These are phyloP conservation scores for Colletotrichum simmondsii DNA, from an alignment of 2,329 filamentous ascomycete species.

Conservation along the genomic window DNA sequence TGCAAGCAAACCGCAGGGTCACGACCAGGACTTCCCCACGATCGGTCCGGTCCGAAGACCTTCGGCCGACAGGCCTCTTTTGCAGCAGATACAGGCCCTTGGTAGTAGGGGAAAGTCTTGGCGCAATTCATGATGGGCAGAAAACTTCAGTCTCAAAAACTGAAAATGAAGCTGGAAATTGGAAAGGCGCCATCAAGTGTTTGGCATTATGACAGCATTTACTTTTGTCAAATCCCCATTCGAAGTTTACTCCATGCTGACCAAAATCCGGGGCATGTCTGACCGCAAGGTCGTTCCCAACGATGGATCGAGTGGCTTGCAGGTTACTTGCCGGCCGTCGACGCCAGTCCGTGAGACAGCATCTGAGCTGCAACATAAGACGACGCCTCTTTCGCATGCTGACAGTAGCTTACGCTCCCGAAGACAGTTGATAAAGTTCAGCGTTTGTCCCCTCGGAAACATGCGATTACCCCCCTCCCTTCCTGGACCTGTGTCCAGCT, in stretches of 20 bases:
- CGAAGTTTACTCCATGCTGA: background rate
- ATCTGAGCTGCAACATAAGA: background rate
- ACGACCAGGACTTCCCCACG: slow-evolving; percentile 15
- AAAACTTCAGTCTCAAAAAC: background rate
- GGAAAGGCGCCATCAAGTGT: background rate
- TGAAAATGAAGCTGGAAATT: background rate
- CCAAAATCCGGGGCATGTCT: background rate
- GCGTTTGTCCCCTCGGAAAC: background rate
- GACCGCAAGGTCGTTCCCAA: background rate
- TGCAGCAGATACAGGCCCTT: background rate
- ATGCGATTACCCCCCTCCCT: background rate
- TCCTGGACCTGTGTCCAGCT: background rate
- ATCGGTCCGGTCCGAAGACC: slow-evolving; percentile 16
- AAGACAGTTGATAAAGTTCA: background rate
- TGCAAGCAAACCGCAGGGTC: background rate
- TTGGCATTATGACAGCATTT: background rate
- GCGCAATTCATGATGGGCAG: background rate
- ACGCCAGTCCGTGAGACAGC: background rate
- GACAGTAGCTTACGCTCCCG: background rate
- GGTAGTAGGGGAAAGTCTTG: background rate
- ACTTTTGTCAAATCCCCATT: background rate
- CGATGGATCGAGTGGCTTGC: background rate
- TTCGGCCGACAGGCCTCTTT: background rate
- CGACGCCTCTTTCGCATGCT: background rate
- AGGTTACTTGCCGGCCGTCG: background rate